Conservation (phyloP, 192 early-diverging fungal genomes). For the Coemansia pectinata region DNA sequence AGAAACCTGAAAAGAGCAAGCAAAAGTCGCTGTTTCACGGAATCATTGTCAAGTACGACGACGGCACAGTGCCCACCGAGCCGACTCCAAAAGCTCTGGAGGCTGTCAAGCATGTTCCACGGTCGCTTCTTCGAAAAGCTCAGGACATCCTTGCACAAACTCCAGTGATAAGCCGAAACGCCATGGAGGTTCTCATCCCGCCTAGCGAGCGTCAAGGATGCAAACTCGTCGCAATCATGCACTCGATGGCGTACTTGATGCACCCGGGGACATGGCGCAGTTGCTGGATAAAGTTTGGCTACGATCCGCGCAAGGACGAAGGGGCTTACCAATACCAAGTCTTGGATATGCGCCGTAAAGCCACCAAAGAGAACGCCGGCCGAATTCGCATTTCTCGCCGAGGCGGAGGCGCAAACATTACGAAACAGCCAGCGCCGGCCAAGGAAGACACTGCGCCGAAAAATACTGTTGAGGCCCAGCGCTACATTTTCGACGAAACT, state of each 20-base stretch:
- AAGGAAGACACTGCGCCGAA: background rate
- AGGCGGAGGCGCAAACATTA: background rate
- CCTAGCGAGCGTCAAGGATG: constrained; percentile 15
- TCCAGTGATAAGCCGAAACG: constrained; percentile 42
- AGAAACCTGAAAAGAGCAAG: background rate
- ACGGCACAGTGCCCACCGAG: constrained; percentile 6
- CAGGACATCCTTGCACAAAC: constrained; percentile 23
- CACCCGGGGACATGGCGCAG: constrained; percentile 43
- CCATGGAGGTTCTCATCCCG: constrained; percentile 37
- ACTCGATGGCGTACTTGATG: constrained; percentile 40
- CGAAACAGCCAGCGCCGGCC: background rate
- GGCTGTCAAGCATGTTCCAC: constrained; percentile 11
- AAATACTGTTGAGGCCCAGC: constrained; percentile 7
- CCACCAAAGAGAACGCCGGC: background rate
- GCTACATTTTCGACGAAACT: constrained; percentile 29
- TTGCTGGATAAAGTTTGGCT: constrained; percentile 55
- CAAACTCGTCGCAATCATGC: constrained; percentile 16
- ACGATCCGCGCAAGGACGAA: constrained; percentile 44
- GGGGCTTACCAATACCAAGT: constrained; percentile 51
- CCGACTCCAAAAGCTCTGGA: constrained; percentile 18
- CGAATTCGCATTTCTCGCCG: constrained; percentile 1
- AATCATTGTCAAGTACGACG: constrained; percentile 14
- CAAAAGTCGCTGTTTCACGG: constrained; percentile 13
- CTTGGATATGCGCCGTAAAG: constrained; percentile 28
- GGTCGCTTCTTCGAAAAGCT: constrained; percentile 12